Percentiles rank a stretch among this genome's conserved stretches.
phyloP scores from a whole-genome alignment of 345 rosid species.

The Citrus medica region DNA sequence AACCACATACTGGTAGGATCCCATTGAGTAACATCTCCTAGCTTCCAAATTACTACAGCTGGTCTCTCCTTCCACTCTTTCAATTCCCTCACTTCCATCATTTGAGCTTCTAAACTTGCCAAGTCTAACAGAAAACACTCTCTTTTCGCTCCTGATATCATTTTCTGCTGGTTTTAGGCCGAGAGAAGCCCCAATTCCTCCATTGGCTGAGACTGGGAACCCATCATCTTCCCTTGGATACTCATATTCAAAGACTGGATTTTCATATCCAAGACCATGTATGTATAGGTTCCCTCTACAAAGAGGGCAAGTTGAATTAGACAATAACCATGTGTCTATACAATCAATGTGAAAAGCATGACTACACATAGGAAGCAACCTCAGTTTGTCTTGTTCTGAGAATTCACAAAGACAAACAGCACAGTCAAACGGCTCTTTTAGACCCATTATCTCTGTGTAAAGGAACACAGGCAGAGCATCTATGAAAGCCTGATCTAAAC shows the following conservation, averaged over 20 bases:
- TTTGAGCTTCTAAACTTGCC: conserved; percentile 67
- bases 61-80: conserved; percentile 46
- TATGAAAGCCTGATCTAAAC: conserved; percentile 83
- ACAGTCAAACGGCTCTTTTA: conserved; percentile 86
- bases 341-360: conserved; percentile 93
- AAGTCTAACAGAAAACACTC: conserved; percentile 80
- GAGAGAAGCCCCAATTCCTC: conserved; percentile 31
- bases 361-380: conserved; percentile 78
- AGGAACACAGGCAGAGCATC: conserved; percentile 83
- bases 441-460: conserved; percentile 64
- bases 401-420: conserved; percentile 87
- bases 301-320: conserved; percentile 90
- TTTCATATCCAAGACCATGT: conserved; percentile 46
- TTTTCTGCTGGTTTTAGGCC: conserved; percentile 47
- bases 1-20: conserved; percentile 65
- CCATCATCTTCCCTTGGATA: conserved; percentile 49
- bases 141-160: conserved; percentile 49
- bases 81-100: conserved; percentile 25
- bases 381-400: conserved; percentile 60
- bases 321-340: conserved; percentile 88
- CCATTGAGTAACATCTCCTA: conserved; percentile 56
- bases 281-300: conserved; percentile 73
- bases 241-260: conserved; percentile 55
- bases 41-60: conserved; percentile 65
- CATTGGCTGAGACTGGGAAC: conserved; percentile 25